Percentiles rank a stretch among this genome's conserved stretches.
Conservation (phyloP, 2,329 filamentous ascomycete species). For the Aspergillus piperis region DNA sequence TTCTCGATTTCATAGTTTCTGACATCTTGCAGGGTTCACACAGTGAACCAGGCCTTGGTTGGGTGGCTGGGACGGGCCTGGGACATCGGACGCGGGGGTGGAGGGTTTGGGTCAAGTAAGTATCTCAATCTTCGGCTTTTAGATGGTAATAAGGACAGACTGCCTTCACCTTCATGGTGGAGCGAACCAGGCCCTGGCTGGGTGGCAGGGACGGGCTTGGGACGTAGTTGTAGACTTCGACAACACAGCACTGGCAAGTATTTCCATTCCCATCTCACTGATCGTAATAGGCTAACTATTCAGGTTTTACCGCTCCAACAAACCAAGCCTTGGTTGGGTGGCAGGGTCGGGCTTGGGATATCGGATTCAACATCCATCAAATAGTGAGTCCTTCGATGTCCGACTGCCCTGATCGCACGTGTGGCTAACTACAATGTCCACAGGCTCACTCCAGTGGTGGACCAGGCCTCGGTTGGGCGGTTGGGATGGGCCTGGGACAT, state of each 20-base stretch:
- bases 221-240: not conserved
- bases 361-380: too few species aligned
- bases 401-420: not conserved
- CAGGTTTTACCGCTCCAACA: not conserved
- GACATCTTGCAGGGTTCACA: not conserved
- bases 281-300: too few species aligned
- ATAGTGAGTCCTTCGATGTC: too few species aligned
- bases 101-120: too few species aligned
- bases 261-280: too few species aligned
- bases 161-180: too few species aligned
- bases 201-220: slow-evolving; percentile 5
- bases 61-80: too few species aligned
- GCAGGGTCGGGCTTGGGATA: not conserved
- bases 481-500: slow-evolving; percentile 8
- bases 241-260: too few species aligned
- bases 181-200: slow-evolving; percentile 1
- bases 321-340: not conserved
- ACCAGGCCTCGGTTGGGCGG: slow-evolving; percentile 2
- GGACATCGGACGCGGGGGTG: not conserved
- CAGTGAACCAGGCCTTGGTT: too few species aligned
- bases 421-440: not conserved
- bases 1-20: not conserved
- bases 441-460: not conserved
- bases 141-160: too few species aligned
- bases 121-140: too few species aligned